Percentiles rank a stretch among this genome's conserved stretches.
Evolutionary conservation across 2,329 filamentous ascomycete genomes (phyloP).

Genomic region (Aspergillus amoenus): DNA sequence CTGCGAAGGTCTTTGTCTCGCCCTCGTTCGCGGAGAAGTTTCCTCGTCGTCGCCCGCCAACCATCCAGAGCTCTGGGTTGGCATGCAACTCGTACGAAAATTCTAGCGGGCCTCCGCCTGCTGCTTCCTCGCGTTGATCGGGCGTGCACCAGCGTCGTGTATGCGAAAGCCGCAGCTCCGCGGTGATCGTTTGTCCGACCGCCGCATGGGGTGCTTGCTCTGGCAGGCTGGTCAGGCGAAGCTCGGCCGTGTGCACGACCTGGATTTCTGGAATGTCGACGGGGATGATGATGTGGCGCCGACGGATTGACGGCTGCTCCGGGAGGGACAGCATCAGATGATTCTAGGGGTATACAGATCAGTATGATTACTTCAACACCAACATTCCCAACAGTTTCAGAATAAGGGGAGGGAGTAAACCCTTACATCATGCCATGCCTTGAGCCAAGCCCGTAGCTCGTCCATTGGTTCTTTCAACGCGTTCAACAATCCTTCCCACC

Average conservation of each 20-base stretch:
- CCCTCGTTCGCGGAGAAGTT: slow-evolving; percentile 62
- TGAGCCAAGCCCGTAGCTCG: slow-evolving; percentile 52
- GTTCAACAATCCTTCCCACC: slow-evolving; percentile 55
- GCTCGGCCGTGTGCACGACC: slow-evolving; percentile 72
- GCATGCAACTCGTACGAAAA: slow-evolving; percentile 83
- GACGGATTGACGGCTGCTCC: slow-evolving; percentile 38
- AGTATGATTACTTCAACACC: background rate
- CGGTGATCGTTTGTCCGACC: slow-evolving; percentile 49
- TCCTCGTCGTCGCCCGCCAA: slow-evolving; percentile 77
- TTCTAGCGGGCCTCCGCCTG: slow-evolving; percentile 57
- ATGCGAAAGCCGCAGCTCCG: slow-evolving; percentile 51
- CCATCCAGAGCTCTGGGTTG: slow-evolving; percentile 73
- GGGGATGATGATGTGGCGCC: slow-evolving; percentile 74
- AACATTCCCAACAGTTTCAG: background rate
- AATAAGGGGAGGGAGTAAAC: background rate
- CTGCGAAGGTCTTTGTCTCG: slow-evolving; percentile 55
- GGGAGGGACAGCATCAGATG: slow-evolving; percentile 34
- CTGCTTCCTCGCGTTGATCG: slow-evolving; percentile 30
- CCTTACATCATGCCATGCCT: slow-evolving; percentile 57
- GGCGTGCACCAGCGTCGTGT: slow-evolving; percentile 54
- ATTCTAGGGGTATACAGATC: slow-evolving; percentile 23
- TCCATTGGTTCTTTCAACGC: slow-evolving; percentile 48
- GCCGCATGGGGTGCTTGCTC: slow-evolving; percentile 37
- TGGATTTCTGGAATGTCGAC: slow-evolving; percentile 84
- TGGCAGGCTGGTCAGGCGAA: slow-evolving; percentile 32